These are phyloP conservation scores for Blastobotrys terrestris DNA, from an alignment of 805 yeast species.

Conservation along the genomic window DNA sequence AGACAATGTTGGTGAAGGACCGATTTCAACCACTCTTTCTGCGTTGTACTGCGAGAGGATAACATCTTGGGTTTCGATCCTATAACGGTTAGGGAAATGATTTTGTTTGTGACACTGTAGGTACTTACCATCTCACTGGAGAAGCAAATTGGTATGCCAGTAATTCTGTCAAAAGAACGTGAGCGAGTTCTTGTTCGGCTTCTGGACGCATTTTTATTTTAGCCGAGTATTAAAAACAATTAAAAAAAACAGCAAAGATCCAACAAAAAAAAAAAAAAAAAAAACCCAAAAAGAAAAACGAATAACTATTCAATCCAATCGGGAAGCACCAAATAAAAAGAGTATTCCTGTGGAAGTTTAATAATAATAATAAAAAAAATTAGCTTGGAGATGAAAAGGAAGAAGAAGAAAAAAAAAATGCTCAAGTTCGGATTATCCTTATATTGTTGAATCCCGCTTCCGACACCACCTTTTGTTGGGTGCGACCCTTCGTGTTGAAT, in stretches of 20 bases:
- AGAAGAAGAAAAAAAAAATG: neutral
- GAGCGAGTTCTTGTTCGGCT: constrained; percentile 96
- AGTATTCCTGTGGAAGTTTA: neutral
- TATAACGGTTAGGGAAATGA: constrained; percentile 12
- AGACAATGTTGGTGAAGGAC: constrained; percentile 97
- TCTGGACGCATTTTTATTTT: constrained; percentile 68
- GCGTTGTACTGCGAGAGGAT: constrained; percentile 89
- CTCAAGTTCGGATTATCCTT: neutral
- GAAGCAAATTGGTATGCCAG: constrained; percentile 98
- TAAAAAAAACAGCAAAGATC: too few relatives aligned
- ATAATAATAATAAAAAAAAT: neutral
- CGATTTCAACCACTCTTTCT: constrained; percentile 96
- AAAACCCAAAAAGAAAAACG: neutral
- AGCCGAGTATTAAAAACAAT: too few relatives aligned
- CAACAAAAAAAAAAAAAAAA: too few relatives aligned
- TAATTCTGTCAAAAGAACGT: constrained; percentile 86
- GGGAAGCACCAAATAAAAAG: neutral
- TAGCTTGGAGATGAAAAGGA: neutral
- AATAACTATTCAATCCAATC: neutral
- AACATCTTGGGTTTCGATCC: constrained; percentile 97
- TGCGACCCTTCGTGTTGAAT: neutral
- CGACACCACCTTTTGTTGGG: neutral
- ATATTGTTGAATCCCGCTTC: neutral
- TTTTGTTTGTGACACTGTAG: neutral
- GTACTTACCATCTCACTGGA: constrained; percentile 91